Conservation (phyloP, 1,284 basidiomycete genomes). For the Moesziomyces sp. region DNA sequence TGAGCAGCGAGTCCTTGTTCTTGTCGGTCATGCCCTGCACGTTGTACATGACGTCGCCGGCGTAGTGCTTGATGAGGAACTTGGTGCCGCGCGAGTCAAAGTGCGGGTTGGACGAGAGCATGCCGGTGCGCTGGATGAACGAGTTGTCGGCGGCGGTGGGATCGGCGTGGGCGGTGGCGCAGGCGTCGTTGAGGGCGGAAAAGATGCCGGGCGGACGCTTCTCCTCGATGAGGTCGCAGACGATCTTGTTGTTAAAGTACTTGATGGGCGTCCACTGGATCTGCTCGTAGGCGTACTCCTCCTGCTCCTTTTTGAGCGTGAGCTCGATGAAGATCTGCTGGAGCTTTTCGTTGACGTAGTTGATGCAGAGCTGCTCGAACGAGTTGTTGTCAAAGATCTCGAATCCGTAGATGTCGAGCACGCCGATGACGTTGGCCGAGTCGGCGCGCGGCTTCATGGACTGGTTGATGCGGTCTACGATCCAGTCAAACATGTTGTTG, state of each 20-base stretch:
- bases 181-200: conserved; percentile 96
- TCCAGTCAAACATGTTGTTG: conserved; percentile 99
- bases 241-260: conserved; percentile 73
- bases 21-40: conserved; percentile 99
- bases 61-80: conserved; percentile 77
- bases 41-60: conserved; percentile 98
- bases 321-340: conserved; percentile 99
- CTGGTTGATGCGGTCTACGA: conserved; percentile 92
- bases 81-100: conserved; percentile 74
- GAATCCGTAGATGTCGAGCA: conserved; percentile 90
- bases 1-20: conserved; percentile 97
- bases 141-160: conserved; percentile 95
- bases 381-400: conserved; percentile 99
- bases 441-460: conserved; percentile 86
- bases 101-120: conserved; percentile 73
- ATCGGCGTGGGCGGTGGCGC: conserved; percentile 97
- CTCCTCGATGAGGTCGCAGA: conserved; percentile 98
- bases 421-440: conserved; percentile 89
- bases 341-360: conserved; percentile 98
- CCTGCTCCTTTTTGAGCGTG: conserved; percentile 98
- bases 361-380: conserved; percentile 99
- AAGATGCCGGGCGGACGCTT: conserved; percentile 96
- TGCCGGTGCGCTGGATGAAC: conserved; percentile 89
- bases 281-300: conserved; percentile 97
- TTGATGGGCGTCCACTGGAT: conserved; percentile 99